Percentiles rank a stretch among this genome's conserved stretches.
Evolutionary conservation across 2,329 filamentous ascomycete genomes (phyloP).

Genomic region (Xylaria digitata): DNA sequence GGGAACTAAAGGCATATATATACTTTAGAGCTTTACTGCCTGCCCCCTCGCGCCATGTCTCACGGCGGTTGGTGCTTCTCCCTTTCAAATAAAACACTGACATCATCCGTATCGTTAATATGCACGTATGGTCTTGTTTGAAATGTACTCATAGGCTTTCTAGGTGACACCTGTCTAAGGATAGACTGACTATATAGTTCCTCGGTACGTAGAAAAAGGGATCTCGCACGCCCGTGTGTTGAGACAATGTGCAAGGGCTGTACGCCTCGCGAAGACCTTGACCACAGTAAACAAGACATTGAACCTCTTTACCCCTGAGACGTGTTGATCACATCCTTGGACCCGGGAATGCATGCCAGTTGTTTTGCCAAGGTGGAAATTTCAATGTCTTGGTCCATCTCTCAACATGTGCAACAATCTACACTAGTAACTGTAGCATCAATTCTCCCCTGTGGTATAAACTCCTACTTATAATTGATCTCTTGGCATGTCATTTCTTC

Average conservation of each 20-base stretch:
- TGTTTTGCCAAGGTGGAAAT: constrained; percentile 43
- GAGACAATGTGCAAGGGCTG: constrained; percentile 25
- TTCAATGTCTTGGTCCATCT: constrained; percentile 40
- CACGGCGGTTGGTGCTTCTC: background rate
- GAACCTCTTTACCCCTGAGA: constrained; percentile 2
- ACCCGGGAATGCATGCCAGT: constrained; percentile 29
- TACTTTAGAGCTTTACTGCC: background rate
- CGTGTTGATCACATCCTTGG: constrained; percentile 22
- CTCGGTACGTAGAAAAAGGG: constrained; percentile 7
- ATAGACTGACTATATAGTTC: background rate
- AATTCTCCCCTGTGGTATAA: constrained; percentile 19
- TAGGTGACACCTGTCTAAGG: background rate
- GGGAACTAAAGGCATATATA: background rate
- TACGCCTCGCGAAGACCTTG: background rate
- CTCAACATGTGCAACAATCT: constrained; percentile 33
- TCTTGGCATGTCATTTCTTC: constrained; percentile 39
- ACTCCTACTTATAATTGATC: constrained; percentile 33
- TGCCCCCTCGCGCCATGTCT: background rate
- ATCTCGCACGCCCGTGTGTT: constrained; percentile 11
- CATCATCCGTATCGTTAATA: background rate
- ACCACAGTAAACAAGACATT: constrained; percentile 1
- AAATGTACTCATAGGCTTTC: constrained; percentile 1
- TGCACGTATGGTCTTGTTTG: background rate
- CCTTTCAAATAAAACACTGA: background rate
- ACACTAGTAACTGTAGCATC: constrained; percentile 32